phyloP scores from a whole-genome alignment of 768 basidiomycete genomes.

The Mycena galopus region DNA sequence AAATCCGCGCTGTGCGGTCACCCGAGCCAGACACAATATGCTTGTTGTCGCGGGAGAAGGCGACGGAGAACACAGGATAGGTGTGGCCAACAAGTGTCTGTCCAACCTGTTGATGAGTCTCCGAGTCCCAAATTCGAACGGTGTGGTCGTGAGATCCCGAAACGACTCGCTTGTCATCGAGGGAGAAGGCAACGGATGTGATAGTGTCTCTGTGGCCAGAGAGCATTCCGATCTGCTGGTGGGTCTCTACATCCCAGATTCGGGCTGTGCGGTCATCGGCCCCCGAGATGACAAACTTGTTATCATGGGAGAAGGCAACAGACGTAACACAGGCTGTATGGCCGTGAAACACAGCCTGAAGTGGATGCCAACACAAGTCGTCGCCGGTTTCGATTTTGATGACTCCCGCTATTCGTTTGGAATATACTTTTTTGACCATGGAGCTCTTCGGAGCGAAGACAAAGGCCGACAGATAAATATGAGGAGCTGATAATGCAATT shows the following conservation, averaged over 20 bases:
- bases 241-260: not conserved
- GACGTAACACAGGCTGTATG: not conserved
- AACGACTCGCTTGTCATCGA: not conserved
- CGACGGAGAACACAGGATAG: no score
- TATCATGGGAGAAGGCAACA: not conserved
- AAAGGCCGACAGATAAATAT: slow-evolving; percentile 8
- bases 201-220: not conserved
- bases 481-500: not conserved
- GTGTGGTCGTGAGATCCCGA: no score
- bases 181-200: not conserved
- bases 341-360: not conserved
- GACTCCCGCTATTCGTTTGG: not conserved
- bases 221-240: not conserved
- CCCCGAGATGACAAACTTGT: not conserved
- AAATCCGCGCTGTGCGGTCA: not conserved
- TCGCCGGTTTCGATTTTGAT: not conserved
- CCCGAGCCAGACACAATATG: not conserved
- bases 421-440: not conserved
- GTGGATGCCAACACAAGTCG: not conserved
- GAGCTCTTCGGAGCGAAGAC: not conserved
- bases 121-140: not conserved
- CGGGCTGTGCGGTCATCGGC: not conserved
- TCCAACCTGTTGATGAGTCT: not conserved
- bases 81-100: no score
- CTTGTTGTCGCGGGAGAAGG: not conserved